A percentile compares a stretch with the other conserved stretches of the same genome.
These are phyloP conservation scores for Zizania latifolia DNA, from an alignment of 176 grass and related monocot species.

Conservation along the genomic window DNA sequence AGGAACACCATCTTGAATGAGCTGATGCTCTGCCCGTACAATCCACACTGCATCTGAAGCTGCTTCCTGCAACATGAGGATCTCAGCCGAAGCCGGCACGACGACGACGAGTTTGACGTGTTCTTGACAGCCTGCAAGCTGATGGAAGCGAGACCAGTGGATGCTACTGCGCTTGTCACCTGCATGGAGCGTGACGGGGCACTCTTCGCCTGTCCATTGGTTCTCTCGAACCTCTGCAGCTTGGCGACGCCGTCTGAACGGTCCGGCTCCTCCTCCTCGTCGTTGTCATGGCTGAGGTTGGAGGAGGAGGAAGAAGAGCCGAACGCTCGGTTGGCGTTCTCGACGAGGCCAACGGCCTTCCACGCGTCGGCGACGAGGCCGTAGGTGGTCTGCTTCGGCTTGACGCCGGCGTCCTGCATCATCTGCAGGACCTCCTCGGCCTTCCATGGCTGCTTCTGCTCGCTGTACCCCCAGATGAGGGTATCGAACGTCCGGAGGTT, in stretches of 20 bases:
- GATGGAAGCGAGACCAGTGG: constrained; percentile 12
- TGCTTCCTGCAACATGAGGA: constrained; percentile 44
- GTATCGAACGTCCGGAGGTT: constrained; percentile 92
- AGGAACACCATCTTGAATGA: constrained; percentile 45
- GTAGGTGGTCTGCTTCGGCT: constrained; percentile 59
- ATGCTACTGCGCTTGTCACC: constrained; percentile 31
- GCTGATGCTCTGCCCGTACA: constrained; percentile 28
- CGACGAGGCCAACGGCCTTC: constrained; percentile 62
- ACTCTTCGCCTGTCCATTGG: constrained; percentile 22
- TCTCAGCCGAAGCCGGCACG: constrained; percentile 29
- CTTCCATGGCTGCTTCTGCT: constrained; percentile 79
- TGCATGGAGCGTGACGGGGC: constrained; percentile 30
- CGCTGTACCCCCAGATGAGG: constrained; percentile 93
- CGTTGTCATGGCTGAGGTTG: not conserved
- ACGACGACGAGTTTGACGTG: not conserved
- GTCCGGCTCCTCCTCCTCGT: not conserved
- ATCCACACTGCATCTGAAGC: constrained; percentile 23
- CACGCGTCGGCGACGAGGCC: constrained; percentile 65
- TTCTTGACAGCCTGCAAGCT: not conserved
- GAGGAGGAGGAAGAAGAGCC: constrained; percentile 31
- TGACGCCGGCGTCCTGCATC: constrained; percentile 54
- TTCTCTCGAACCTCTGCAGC: constrained; percentile 25
- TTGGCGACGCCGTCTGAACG: not conserved
- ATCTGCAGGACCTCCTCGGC: constrained; percentile 69
- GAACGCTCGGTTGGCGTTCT: constrained; percentile 37